A percentile compares a stretch with the other conserved stretches of the same genome.
These are phyloP conservation scores for Eutypa lata DNA, from an alignment of 2,329 filamentous ascomycete genomes.

Conservation along the genomic window DNA sequence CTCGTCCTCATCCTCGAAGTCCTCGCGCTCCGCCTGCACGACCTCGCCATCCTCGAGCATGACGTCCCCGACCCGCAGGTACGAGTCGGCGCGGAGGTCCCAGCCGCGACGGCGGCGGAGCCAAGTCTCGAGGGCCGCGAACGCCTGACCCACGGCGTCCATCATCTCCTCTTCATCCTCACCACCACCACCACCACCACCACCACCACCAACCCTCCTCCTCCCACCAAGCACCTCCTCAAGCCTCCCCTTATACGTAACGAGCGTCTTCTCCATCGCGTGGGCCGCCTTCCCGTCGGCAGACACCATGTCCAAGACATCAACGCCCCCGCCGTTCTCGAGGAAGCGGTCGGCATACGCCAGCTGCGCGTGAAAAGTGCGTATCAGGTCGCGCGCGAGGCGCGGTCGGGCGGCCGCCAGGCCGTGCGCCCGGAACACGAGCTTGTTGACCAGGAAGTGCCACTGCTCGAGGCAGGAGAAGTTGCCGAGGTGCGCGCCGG, in stretches of 20 bases:
- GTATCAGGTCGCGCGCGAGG: constrained; percentile 46
- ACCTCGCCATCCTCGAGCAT: constrained; percentile 53
- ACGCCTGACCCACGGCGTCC: constrained; percentile 47
- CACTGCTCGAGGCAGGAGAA: constrained; percentile 60
- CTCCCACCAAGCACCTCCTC: constrained; percentile 45
- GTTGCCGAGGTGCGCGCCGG: constrained; percentile 56
- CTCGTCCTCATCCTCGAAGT: constrained; percentile 53
- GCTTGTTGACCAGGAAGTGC: constrained; percentile 51
- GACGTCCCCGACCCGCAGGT: constrained; percentile 44
- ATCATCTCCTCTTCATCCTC: no score
- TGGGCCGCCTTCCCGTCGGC: constrained; percentile 34
- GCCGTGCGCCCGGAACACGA: constrained; percentile 48
- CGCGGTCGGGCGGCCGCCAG: constrained; percentile 41
- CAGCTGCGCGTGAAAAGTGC: constrained; percentile 52
- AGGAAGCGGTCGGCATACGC: constrained; percentile 49
- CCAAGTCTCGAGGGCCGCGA: constrained; percentile 46
- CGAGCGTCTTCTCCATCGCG: constrained; percentile 45
- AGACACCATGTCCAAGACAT: constrained; percentile 36
- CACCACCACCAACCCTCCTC: constrained; percentile 29
- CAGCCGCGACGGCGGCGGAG: constrained; percentile 45
- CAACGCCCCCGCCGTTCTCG: constrained; percentile 28
- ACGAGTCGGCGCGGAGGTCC: constrained; percentile 49
- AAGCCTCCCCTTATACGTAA: constrained; percentile 52
- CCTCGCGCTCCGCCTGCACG: constrained; percentile 44
- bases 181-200: constrained; percentile 37